Evolutionary conservation across 192 early-diverging fungal species (phyloP), one percentile per base, ranked within the genome.

Genomic region (Tieghemiomyces parasiticus): DNA sequence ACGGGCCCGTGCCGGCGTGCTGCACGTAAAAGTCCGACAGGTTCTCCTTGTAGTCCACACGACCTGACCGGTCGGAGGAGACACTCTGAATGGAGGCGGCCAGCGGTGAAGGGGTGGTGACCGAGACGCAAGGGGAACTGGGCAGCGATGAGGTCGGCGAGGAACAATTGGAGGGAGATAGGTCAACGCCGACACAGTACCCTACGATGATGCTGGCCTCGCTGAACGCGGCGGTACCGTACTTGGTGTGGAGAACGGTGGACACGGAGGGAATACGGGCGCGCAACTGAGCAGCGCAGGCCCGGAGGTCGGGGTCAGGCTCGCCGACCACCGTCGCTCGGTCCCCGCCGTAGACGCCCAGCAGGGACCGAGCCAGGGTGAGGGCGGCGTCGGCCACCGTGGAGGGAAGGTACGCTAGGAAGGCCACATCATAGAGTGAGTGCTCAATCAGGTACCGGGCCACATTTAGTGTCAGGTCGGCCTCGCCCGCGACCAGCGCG

Each of bases 151-250:
- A 34, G 35, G 13, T n/a, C 26, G 4, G 32, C 55, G 55, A 58
- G 19, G 3, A 12, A 6, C 13, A 20, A 28, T 30, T 35, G 13
- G n/a, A 24, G 4, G 32, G 33, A 1, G 55, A 30, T 22, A 30
- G n/a, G 32, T 19, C n/a, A n/a, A 35, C 19, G 54, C 68, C 66
- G 2, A 68, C 66, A 61, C 71, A 72, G 24, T 72, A 64, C 61
- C 66, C 68, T 35, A 68, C 71, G 22, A 72, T 58, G 35, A 68
- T 72, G 26, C 71, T 72, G 2, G 66, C 71, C 53, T 72, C 67
- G 22, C 64, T 66, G 51, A 68, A 60, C 10, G 66, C 47, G 0
- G 63, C 42, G 3, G 61, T 64, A 6, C 67, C 66, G 44, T 72
- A 72, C 32, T 72, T 72, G 10, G 67, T 66, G 25, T 68, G 66